Percentiles rank a stretch among this genome's conserved stretches.
Conservation (phyloP, 2,329 filamentous ascomycete species). For the Westerdykella sp. region DNA sequence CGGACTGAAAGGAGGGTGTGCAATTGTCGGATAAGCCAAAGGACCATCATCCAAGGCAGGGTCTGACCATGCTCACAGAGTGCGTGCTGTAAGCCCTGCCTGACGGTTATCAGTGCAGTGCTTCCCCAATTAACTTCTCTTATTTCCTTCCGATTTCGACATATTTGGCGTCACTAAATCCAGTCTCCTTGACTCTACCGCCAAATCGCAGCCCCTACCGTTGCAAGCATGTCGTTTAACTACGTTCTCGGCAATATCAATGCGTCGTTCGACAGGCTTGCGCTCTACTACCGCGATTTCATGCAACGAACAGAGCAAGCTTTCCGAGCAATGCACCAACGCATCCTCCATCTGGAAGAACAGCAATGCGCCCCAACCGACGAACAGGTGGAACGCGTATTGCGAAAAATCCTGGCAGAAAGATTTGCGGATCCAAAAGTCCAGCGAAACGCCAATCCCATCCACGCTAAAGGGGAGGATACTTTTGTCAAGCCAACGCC, state of each 20-base stretch:
- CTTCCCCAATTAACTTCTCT: constrained; percentile 2
- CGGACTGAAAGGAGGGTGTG: no score
- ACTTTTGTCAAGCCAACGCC: constrained; percentile 17
- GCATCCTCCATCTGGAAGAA: constrained; percentile 22
- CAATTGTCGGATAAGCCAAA: no score
- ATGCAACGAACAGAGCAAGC: constrained; percentile 26
- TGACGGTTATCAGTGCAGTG: neutral
- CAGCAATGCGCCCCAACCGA: constrained; percentile 23
- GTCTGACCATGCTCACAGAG: neutral
- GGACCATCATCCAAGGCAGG: neutral
- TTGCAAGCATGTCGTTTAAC: neutral
- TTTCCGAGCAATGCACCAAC: constrained; percentile 24
- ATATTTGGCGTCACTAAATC: constrained; percentile 16
- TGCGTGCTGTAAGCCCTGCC: neutral
- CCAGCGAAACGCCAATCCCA: constrained; percentile 6
- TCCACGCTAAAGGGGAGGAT: constrained; percentile 10
- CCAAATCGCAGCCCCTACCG: constrained; percentile 17
- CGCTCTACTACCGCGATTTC: constrained; percentile 14
- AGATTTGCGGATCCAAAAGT: constrained; percentile 15
- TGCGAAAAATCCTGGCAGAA: constrained; percentile 33
- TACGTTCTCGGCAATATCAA: neutral
- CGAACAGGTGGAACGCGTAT: constrained; percentile 30
- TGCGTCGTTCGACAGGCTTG: neutral
- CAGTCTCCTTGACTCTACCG: constrained; percentile 31
- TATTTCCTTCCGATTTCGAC: neutral